Evolutionary conservation across 2,329 filamentous ascomycete genomes (phyloP).

Genomic region (Colletotrichum sp.): DNA sequence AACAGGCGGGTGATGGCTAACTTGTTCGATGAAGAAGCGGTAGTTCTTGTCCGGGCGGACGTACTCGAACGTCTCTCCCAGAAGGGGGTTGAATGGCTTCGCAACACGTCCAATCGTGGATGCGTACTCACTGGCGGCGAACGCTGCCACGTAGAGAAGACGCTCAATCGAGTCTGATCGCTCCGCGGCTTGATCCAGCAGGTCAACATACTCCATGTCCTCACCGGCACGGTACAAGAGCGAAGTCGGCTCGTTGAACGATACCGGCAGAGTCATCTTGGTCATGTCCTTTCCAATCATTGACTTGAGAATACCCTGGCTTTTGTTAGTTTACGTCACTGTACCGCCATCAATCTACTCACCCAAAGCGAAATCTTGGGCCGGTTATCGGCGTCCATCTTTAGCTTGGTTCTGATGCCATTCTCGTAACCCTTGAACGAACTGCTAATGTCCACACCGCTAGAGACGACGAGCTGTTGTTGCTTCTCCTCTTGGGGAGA

Average conservation of each 20-base stretch:
- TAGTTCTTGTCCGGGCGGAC: constrained; percentile 95
- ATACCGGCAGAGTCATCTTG: constrained; percentile 97
- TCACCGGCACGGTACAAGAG: constrained; percentile 93
- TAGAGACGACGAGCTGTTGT: constrained; percentile 49
- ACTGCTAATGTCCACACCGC: constrained; percentile 67
- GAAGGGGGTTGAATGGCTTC: constrained; percentile 95
- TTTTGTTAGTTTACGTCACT: constrained; percentile 24
- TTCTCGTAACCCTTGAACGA: constrained; percentile 94
- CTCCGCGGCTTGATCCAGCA: constrained; percentile 87
- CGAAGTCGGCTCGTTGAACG: constrained; percentile 98
- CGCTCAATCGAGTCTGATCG: constrained; percentile 87
- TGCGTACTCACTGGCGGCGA: constrained; percentile 95
- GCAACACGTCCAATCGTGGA: constrained; percentile 96
- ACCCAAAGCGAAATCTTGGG: constrained; percentile 97
- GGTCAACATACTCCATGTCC: constrained; percentile 96
- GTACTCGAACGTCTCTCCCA: constrained; percentile 98
- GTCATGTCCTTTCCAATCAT: constrained; percentile 99
- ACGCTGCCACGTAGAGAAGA: constrained; percentile 92
- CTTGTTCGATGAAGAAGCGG: constrained; percentile 98
- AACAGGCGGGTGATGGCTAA: constrained; percentile 95
- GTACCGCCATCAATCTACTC: constrained; percentile 40
- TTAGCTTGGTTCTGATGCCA: constrained; percentile 77
- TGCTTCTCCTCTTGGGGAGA: constrained; percentile 44
- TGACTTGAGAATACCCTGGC: constrained; percentile 90
- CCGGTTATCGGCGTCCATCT: constrained; percentile 89